Evolutionary conservation across 345 rosid genomes (phyloP), one percentile per base, ranked within the genome.

Genomic region (Erysimum cheiranthoides): DNA sequence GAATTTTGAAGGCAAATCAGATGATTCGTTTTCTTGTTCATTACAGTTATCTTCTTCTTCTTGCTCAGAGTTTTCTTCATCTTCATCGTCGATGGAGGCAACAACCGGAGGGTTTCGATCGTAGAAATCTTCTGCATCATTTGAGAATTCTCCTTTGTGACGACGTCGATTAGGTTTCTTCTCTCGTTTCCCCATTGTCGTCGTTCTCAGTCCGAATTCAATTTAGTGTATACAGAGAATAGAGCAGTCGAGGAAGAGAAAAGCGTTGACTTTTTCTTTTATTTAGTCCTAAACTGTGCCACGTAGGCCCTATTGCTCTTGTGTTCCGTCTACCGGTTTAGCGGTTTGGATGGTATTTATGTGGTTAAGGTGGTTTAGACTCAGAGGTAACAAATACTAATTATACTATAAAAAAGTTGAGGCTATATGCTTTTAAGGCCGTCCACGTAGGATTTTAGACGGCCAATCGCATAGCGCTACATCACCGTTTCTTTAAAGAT

Each of bases 131-230:
- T 82, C 90, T 27, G 79, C 80, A 5, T 67, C 63, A 31, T 75
- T 59, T 0, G 81, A 72, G 10, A 49, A 78, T 8, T 68, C 66
- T 49, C 76, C 83, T 84, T 51, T 74, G 0, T 79, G 82, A 30
- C 84, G 86, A 34, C 81, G 93, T 34, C 85, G 91, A 62, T 74
- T 89, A 35, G 82, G 82, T 70, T 89, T 93, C 82, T 89, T 90
- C 68, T 88, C 95, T 74, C 75, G 77, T 83, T 93, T 91, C 27
- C 96, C 96, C 93, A 90, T 90, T 63, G 36, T 63, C 50, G 14
- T 49, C 11, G 40, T 36, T 53, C 59, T 13, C 16, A 28, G 61
- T 38, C 34, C 42, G 25, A 32, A 30, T 51, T 25, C 32, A 25
- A 25, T 3, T 3, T 53, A 27, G 16, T 11, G 35, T 53, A 6